These are phyloP conservation scores for Trypanosoma lewisi DNA, from an alignment of 208 protist genomes.

Conservation along the genomic window DNA sequence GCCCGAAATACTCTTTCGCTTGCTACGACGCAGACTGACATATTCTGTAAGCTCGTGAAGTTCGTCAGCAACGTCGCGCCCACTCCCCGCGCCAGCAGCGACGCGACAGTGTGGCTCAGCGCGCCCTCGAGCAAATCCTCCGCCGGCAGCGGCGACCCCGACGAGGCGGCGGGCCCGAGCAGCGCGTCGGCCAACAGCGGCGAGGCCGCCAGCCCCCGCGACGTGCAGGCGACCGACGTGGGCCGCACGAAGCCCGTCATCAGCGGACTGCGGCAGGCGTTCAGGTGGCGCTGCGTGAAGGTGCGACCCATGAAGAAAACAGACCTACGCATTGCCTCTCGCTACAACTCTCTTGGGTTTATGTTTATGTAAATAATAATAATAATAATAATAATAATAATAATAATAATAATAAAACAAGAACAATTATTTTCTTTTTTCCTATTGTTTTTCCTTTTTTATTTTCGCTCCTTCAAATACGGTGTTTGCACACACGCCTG, in stretches of 20 bases:
- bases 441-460: background rate
- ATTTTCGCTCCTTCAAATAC: background rate
- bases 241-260: conserved; percentile 77
- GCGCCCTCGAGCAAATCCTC: conserved; percentile 36
- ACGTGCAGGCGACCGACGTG: conserved; percentile 44
- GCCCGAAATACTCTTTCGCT: conserved; percentile 82
- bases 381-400: too few relatives aligned
- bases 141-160: conserved; percentile 20
- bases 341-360: background rate
- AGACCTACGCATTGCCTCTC: conserved; percentile 58
- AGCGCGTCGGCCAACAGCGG: conserved; percentile 35
- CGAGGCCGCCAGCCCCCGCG: conserved; percentile 37
- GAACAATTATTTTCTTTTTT: background rate
- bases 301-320: conserved; percentile 84
- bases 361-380: too few relatives aligned
- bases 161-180: conserved; percentile 25
- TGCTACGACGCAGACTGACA: conserved; percentile 83
- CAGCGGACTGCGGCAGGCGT: conserved; percentile 72
- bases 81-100: conserved; percentile 49
- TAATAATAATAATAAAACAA: background rate
- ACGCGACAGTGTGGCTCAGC: conserved; percentile 46
- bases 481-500: background rate
- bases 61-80: conserved; percentile 33
- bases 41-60: conserved; percentile 77
- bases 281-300: conserved; percentile 83